Base-by-base conservation (phyloP, 148 eudicot species). In the Linanthus parryae region DNA sequence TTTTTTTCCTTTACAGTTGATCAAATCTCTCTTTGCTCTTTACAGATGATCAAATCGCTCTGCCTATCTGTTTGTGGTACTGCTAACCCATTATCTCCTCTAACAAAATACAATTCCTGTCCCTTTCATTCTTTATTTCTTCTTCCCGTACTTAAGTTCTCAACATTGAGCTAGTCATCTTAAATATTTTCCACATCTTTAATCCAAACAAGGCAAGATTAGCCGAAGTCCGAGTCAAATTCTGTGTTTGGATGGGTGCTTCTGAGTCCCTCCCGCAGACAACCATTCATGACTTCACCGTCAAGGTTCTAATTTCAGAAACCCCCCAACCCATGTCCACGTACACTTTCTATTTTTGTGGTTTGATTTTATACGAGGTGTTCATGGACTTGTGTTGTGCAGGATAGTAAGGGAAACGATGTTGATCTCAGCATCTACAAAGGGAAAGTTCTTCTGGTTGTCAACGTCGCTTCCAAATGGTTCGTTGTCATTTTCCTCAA, bases 401-500 rank as follows among this genome's bases (percentile, higher is more conserved):
- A 88, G 96, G 76, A 84, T 78, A 29, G 67, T 62, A 82, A 48
- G 52, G 88, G 83, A 8, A 57, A 73, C 33, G 90, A 82, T 24
- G 94, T 80, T 64, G 81, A 79, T 61, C 81, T 89, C 2, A 82
- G 80, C 57, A 54, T 67, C 1, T 89, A 89, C 68, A 84, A 77
- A 65, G 94, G 97, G 51, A 89, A 89, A 37, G 90, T 89, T 44
- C 76, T 89, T 48, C 77, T 89, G 10, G 72, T 89, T 45, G 90
- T 89, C 62, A 89, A 89, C 65, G 97, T 89, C 61, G 97, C 97
- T 56, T 89, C 97, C 8, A 89, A 80, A 89, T 89, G 97, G 97
- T 88, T 46, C 20, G 24, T 40, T 11, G 8, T 28, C 20, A 33
- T 50, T 57, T 44, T 43, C 40, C 17, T 3, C 21, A 19, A 16